Conservation (phyloP, 2,329 filamentous ascomycete genomes). For the Cercospora sp. region DNA sequence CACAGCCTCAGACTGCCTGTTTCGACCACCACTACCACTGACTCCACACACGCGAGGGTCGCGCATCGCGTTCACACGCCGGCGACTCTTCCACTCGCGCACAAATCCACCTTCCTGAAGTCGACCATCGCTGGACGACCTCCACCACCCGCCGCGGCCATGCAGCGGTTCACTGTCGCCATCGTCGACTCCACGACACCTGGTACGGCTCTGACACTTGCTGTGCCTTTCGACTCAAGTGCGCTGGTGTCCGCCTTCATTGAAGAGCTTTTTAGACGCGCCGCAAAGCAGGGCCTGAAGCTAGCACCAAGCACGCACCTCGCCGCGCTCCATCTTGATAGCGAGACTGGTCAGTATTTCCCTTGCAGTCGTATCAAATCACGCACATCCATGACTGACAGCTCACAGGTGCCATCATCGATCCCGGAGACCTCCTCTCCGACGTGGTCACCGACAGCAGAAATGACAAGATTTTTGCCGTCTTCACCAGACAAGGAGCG, state of each 20-base stretch:
- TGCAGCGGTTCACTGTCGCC: conserved; percentile 33
- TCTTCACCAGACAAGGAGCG: conserved; percentile 15
- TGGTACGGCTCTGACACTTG: conserved; percentile 18
- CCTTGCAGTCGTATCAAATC: not conserved
- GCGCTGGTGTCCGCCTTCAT: conserved; percentile 24
- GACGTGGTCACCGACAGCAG: conserved; percentile 29
- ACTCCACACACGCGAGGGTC: not conserved
- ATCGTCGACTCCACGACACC: conserved; percentile 19
- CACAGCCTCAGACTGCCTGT: not conserved
- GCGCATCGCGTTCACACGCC: not conserved
- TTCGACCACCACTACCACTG: not conserved
- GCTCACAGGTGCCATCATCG: conserved; percentile 33
- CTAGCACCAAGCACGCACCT: conserved; percentile 23
- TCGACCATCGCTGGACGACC: not conserved
- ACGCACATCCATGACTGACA: not conserved
- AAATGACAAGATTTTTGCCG: conserved; percentile 32
- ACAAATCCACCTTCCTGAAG: not conserved
- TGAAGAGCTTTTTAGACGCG: conserved; percentile 27
- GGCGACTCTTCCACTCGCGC: not conserved
- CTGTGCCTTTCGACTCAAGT: conserved; percentile 27
- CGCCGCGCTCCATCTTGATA: conserved; percentile 32
- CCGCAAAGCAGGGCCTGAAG: conserved; percentile 18
- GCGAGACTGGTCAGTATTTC: conserved; percentile 2
- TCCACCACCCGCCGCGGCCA: not conserved
- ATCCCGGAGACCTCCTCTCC: conserved; percentile 32